Base-by-base conservation (phyloP, 495 filamentous ascomycete genomes). In the Hypomontagnella monticulosa region DNA sequence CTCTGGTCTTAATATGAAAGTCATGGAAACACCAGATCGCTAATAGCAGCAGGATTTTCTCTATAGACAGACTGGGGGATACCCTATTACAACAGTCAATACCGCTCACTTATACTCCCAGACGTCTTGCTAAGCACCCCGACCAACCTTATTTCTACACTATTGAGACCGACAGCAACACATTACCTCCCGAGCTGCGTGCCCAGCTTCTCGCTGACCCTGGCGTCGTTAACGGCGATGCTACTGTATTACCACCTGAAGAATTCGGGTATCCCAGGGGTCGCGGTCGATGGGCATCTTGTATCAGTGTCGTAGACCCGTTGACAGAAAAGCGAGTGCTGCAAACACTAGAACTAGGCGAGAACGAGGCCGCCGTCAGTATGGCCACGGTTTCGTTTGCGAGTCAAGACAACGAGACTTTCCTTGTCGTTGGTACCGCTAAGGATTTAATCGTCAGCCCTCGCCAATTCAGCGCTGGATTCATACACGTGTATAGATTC, bases 401-500 rank as follows among this genome's bases (percentile, higher is more conserved):
- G 1, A 92, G 89, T 55, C 91, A 96, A 71, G 91, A 95, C 54
- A 88, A 93, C 66, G 93, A 97, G 71, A 86, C 84, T 5, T 99
- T 97, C 79, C 81, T 99, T 9, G 85, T 96, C 3, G 91, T 99
- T 19, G 96, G 96, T 44, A 97, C 94, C 0, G 93, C 89, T 3
- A 96, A 97, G 75, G 91, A 98, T 65, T 89, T 96, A 83, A 80
- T 86, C 14, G 83, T 91, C 59, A 88, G 81, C 60, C 93, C 93
- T 4, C 87, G 90, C 34, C 88, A 87, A 1, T 91, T 84, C 57
- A 87, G 82, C 14, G 86, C 88, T 49, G 94, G 93, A 4, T 97
- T 88, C 69, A 91, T 99, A 30, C 92, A 97, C 67, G 89, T 98
- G 46, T 99, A 97, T 76, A 88, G 93, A 34, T 93, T 98, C 80